Evolutionary conservation across 1,284 basidiomycete genomes (phyloP).

Genomic region (Baeospora myosura): DNA sequence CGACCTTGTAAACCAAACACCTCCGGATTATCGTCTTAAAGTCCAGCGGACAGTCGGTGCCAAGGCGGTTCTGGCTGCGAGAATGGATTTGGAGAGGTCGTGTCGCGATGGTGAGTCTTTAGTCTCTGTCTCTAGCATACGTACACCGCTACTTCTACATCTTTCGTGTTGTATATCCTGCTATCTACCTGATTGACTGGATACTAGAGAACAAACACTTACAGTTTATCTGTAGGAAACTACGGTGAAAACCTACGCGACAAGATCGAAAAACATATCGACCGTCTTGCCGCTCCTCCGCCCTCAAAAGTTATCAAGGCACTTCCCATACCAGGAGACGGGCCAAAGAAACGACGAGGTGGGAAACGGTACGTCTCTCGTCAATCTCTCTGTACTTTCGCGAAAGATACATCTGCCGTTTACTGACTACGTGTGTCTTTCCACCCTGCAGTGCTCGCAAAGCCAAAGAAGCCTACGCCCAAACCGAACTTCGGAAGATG

Average conservation of each 20-base stretch:
- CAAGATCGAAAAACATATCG: constrained; percentile 88
- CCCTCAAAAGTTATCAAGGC: constrained; percentile 93
- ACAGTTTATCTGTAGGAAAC: constrained; percentile 51
- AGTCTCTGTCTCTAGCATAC: no score
- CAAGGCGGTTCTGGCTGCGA: constrained; percentile 84
- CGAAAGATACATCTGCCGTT: no score
- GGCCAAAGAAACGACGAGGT: constrained; percentile 90
- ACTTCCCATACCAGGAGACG: constrained; percentile 93
- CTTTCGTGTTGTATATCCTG: neutral
- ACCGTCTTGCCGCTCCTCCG: constrained; percentile 88
- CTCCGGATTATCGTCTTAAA: constrained; percentile 88
- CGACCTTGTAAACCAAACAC: constrained; percentile 78
- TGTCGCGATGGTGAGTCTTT: constrained; percentile 60
- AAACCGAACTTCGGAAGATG: constrained; percentile 93
- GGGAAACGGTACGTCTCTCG: constrained; percentile 70
- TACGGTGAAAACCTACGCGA: constrained; percentile 79
- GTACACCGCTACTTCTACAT: neutral
- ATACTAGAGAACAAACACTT: neutral
- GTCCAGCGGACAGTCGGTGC: constrained; percentile 91
- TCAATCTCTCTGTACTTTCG: constrained; percentile 2
- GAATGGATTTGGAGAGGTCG: constrained; percentile 85
- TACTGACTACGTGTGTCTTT: constrained; percentile 4
- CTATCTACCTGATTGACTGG: neutral
- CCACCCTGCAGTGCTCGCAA: constrained; percentile 70
- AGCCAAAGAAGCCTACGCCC: constrained; percentile 93